Evolutionary conservation across 208 protist genomes (phyloP), one percentile per base, ranked within the genome.

Genomic region (Trypanosoma scelopori): DNA sequence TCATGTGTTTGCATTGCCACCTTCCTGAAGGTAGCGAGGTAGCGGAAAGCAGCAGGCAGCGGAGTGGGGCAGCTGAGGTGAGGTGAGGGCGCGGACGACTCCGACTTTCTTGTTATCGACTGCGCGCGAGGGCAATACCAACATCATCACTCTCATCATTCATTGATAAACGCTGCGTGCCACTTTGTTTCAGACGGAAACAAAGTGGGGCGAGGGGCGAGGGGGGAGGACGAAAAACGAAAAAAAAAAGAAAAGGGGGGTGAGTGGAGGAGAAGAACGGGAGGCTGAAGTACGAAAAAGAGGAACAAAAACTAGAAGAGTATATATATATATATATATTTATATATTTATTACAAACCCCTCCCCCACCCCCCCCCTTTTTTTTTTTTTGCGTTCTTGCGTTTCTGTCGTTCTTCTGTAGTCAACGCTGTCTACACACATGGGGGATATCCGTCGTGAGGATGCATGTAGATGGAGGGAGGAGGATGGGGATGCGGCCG

Each of bases 371-470:
- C 30, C 3, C 39, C 35, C 16, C 35, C 52, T 23, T 46, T 56
- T 68, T 45, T 53, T 69, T 47, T 61, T 62, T 58, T 35, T 13
- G 35, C 58, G 52, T 57, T 37, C 5, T 55, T 39, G 30, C 20
- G 23, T 68, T 45, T 62, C 30, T 62, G 20, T 20, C 13, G 13
- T 57, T 55, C 51, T 52, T 41, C n/a, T 52, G 45, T 32, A 13
- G 48, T 47, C 3, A 47, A 47, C 3, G 43, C 18, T 28, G 5
- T 16, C 4, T 9, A 3, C 32, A 37, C 32, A 16, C 28, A 45
- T 43, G 55, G 55, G 55, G 55, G 51, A 56, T 43, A 28, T 25
- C 12, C 4, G 13, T 42, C 12, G 51, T 56, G 51, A 16, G 51
- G 51, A 15, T 49, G 39, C 6, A 13, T 41, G 39, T n/a, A 13